Percentiles rank a stretch among this genome's conserved stretches.
Evolutionary conservation across 2,329 filamentous ascomycete species (phyloP).

Genomic region (Monosporascus sp.): DNA sequence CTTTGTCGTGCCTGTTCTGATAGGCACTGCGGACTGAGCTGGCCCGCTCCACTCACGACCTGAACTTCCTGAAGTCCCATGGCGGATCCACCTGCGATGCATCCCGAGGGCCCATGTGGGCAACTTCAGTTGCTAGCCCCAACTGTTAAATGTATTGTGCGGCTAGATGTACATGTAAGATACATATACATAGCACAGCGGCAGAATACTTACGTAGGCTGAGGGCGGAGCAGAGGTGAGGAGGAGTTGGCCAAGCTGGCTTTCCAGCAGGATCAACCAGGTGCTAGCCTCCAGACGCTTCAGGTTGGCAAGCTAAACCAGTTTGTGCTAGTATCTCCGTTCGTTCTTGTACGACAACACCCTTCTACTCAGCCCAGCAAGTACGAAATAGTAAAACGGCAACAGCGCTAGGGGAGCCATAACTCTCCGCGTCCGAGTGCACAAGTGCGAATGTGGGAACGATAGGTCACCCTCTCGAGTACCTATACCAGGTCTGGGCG

Average conservation of each 20-base stretch:
- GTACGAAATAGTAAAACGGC: neutral
- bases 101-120: neutral
- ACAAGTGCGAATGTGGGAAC: neutral
- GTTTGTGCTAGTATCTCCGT: neutral
- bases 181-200: neutral
- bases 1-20: neutral
- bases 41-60: neutral
- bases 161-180: neutral
- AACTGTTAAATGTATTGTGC: neutral
- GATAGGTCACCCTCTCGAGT: neutral
- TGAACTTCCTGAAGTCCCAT: neutral
- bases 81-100: neutral
- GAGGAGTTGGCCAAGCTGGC: neutral
- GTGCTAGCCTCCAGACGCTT: neutral
- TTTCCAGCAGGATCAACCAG: neutral
- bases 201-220: too few species aligned
- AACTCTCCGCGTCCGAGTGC: neutral
- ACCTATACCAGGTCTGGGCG: neutral
- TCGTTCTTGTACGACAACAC: neutral
- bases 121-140: neutral
- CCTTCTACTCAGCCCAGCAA: neutral
- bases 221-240: neutral
- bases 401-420: neutral
- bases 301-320: neutral
- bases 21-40: neutral